Evolutionary conservation across 139 green algal species (phyloP).

Genomic region (Picochlorum sp.): DNA sequence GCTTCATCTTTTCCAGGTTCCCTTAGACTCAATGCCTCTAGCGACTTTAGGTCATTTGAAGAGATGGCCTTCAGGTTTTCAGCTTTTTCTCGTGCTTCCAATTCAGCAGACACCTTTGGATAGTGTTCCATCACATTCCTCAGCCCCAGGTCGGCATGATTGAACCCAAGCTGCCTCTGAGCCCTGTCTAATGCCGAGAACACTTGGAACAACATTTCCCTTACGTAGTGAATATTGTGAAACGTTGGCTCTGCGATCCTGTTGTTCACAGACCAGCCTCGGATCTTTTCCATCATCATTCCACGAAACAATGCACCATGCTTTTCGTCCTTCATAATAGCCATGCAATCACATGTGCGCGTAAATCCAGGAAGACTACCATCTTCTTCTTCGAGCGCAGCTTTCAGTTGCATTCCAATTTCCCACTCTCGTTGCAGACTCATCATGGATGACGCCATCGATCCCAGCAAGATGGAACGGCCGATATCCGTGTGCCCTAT

Average conservation of each 20-base stretch:
- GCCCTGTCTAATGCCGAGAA: constrained; percentile 25
- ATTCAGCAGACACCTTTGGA: not conserved
- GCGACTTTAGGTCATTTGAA: too few species aligned
- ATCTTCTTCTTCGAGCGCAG: constrained; percentile 10
- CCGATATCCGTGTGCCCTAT: constrained; percentile 13
- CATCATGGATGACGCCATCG: constrained; percentile 4
- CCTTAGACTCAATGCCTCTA: not conserved
- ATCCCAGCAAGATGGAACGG: constrained; percentile 16
- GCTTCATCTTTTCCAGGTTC: not conserved
- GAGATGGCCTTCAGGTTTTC: not conserved
- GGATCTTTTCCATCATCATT: constrained; percentile 23
- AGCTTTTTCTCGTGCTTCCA: not conserved
- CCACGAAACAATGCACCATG: constrained; percentile 1
- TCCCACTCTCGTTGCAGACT: constrained; percentile 12
- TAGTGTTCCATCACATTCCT: constrained; percentile 26
- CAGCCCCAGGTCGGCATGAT: constrained; percentile 28
- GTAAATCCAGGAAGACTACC: constrained; percentile 22
- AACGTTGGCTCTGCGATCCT: constrained; percentile 14
- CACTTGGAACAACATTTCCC: constrained; percentile 28
- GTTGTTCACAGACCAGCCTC: constrained; percentile 14
- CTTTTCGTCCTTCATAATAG: not conserved
- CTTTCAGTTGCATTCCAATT: constrained; percentile 14
- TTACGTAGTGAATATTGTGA: constrained; percentile 28
- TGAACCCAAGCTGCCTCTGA: constrained; percentile 27
- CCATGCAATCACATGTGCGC: constrained; percentile 20